Conservation (phyloP, 2,329 filamentous ascomycete species). For the Leptographium radiaticola region DNA sequence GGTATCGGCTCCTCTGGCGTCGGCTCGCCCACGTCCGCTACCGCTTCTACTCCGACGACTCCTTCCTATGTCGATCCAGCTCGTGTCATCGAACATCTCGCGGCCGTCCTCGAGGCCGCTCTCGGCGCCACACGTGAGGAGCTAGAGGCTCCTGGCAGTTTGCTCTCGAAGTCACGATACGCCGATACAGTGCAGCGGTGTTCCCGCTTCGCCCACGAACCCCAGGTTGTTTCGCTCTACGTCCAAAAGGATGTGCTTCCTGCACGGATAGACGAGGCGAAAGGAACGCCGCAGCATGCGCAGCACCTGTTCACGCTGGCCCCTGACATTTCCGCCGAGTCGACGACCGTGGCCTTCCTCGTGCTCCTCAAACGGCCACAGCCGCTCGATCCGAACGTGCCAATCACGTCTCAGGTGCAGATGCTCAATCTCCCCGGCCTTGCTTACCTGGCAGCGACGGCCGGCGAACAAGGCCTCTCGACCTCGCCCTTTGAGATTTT, state of each 20-base stretch:
- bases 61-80: conserved; percentile 50
- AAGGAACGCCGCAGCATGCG: neutral
- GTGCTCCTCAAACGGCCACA: conserved; percentile 81
- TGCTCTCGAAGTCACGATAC: conserved; percentile 61
- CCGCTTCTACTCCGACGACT: neutral
- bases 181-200: conserved; percentile 78
- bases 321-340: conserved; percentile 65
- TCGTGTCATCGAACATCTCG: conserved; percentile 58
- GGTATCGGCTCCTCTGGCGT: conserved; percentile 27
- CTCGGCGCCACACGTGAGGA: conserved; percentile 66
- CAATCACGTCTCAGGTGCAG: conserved; percentile 79
- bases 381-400: conserved; percentile 71
- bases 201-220: conserved; percentile 76
- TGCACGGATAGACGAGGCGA: conserved; percentile 27
- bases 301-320: conserved; percentile 66
- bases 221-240: conserved; percentile 75
- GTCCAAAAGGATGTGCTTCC: conserved; percentile 59
- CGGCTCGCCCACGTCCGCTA: conserved; percentile 10
- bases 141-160: conserved; percentile 66
- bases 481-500: conserved; percentile 84
- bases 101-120: conserved; percentile 56
- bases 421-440: conserved; percentile 84
- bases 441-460: conserved; percentile 52
- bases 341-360: conserved; percentile 73
- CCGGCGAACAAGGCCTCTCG: conserved; percentile 56